Base-by-base conservation (phyloP, 345 rosid species). In the Euphorbia pulcherrima region DNA sequence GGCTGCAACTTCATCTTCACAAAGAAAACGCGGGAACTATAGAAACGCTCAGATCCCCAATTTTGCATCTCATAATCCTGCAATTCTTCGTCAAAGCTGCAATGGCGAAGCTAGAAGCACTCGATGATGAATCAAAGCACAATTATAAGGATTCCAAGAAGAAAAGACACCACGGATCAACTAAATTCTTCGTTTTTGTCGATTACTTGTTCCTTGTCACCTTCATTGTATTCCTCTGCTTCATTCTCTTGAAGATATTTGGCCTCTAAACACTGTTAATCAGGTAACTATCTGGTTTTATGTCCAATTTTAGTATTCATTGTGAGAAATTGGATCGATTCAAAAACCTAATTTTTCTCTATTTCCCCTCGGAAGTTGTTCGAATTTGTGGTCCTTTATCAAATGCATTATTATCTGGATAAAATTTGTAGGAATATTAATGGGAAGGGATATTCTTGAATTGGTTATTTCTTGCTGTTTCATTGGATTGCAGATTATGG, bases 101-200 rank as follows among this genome's bases (percentile, higher is more conserved):
- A 24, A 44, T 72, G 76, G 76, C 76, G 11, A 72, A 20, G 23
- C 65, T 72, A 35, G 76, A 65, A 52, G 4, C 69, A 28, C 18
- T 66, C 20, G 76, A 59, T 20, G 51, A 66, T 20, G 76, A 60
- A 48, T 65, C 70, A 2, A 59, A 33, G 35, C 64, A 21, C 24
- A 24, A 14, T 13, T 46, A 17, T 14, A 27, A 39, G 66, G 39
- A 60, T 26, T 72, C 59, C 72, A 76, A 50, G 74, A 69, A 70
- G 73, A 85, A 81, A 35, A 71, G 85, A 76, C 85, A 78, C 75
- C 95, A 84, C 73, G 90, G 88, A 28, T 85, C 92, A 1, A 82
- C 87, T 10, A 74, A 78, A 20, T 80, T 88, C 71, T 92, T 88
- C 76, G 84, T 87, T 47, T 77, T 84, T 68, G 84, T 92, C 28